These are phyloP conservation scores for Torulaspora delbrueckii DNA, from an alignment of 805 yeast species.

Conservation along the genomic window DNA sequence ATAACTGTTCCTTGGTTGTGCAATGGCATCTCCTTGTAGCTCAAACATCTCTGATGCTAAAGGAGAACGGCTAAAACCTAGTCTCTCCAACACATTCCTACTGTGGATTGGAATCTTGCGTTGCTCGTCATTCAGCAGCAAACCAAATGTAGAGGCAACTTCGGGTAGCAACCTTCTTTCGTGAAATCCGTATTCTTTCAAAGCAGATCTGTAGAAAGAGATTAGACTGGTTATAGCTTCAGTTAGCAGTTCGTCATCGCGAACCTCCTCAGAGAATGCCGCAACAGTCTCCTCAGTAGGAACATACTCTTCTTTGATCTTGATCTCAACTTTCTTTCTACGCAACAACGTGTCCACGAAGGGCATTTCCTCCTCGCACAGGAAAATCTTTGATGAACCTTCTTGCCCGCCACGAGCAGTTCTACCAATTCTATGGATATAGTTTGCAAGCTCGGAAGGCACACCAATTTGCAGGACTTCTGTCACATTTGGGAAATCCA, in stretches of 20 bases:
- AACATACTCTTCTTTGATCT: slow-evolving; percentile 40
- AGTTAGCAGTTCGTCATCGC: slow-evolving; percentile 27
- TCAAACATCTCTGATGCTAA: slow-evolving; percentile 25
- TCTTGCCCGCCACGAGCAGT: slow-evolving; percentile 87
- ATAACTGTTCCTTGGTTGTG: background rate
- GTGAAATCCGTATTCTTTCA: slow-evolving; percentile 33
- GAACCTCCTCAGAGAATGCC: slow-evolving; percentile 24
- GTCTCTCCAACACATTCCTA: slow-evolving; percentile 17
- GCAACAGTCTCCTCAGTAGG: slow-evolving; percentile 33
- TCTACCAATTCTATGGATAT: slow-evolving; percentile 91
- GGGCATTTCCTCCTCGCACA: slow-evolving; percentile 51
- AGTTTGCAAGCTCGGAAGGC: slow-evolving; percentile 70
- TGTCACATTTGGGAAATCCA: slow-evolving; percentile 86
- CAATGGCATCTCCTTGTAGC: slow-evolving; percentile 8
- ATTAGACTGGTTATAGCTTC: slow-evolving; percentile 36
- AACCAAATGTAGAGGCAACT: slow-evolving; percentile 26
- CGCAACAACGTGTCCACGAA: slow-evolving; percentile 47
- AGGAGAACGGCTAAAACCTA: slow-evolving; percentile 25
- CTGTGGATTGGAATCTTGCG: slow-evolving; percentile 22
- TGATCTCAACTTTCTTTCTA: slow-evolving; percentile 53
- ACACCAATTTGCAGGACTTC: slow-evolving; percentile 81
- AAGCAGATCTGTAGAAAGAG: slow-evolving; percentile 37
- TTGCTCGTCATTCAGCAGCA: slow-evolving; percentile 22
- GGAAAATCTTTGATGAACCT: slow-evolving; percentile 64
- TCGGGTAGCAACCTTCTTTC: slow-evolving; percentile 20